These are phyloP conservation scores for Thelonectria discophora DNA, from an alignment of 2,329 filamentous ascomycete genomes.

Conservation along the genomic window DNA sequence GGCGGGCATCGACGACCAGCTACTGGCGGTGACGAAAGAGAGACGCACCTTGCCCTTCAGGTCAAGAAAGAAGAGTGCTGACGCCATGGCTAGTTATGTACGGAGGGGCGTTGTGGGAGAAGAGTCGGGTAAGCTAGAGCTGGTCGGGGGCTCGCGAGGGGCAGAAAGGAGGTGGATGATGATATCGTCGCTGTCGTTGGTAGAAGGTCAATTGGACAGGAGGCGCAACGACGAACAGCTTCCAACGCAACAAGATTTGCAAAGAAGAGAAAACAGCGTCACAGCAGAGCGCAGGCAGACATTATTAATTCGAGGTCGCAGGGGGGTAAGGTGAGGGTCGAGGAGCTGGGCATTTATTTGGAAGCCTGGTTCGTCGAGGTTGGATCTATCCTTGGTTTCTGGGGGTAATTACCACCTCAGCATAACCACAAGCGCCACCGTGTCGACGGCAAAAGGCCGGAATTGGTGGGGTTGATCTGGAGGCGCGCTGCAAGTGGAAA, in stretches of 20 bases:
- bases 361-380: constrained; percentile 31
- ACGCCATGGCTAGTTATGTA: constrained; percentile 77
- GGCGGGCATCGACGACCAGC: constrained; percentile 2
- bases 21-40: constrained; percentile 8
- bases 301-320: constrained; percentile 30
- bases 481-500: background rate
- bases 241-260: constrained; percentile 28
- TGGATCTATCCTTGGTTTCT: background rate
- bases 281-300: constrained; percentile 40
- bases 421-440: background rate
- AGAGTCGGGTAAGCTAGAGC: constrained; percentile 29
- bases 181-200: constrained; percentile 24
- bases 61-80: constrained; percentile 97
- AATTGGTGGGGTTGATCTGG: constrained; percentile 32
- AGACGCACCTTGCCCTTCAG: constrained; percentile 93
- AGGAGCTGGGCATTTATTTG: constrained; percentile 42
- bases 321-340: constrained; percentile 24
- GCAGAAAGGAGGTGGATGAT: constrained; percentile 40
- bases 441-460: constrained; percentile 40
- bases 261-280: constrained; percentile 28
- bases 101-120: constrained; percentile 32
- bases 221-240: constrained; percentile 24
- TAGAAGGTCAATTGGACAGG: constrained; percentile 36
- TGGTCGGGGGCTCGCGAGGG: constrained; percentile 29
- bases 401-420: background rate